Percentiles rank a stretch among this genome's conserved stretches.
Conservation (phyloP, 1,139 yeast species). For the Taphrina confusa region DNA sequence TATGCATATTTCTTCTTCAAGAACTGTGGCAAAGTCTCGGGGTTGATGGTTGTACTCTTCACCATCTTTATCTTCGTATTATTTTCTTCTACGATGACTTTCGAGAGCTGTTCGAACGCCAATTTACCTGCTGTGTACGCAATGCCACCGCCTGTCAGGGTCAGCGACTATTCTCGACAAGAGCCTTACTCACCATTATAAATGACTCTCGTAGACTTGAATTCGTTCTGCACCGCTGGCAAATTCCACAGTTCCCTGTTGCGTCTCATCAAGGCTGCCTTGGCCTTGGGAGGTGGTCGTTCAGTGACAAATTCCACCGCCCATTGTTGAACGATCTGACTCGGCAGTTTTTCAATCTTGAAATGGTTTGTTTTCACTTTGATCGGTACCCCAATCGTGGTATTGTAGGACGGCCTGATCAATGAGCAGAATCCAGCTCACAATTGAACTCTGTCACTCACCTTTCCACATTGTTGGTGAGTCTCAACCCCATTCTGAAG, state of each 20-base stretch:
- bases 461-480: not conserved
- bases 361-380: constrained; percentile 37
- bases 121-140: constrained; percentile 37
- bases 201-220: constrained; percentile 31
- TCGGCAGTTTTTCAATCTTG: constrained; percentile 36
- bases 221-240: constrained; percentile 30
- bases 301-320: constrained; percentile 34
- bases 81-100: constrained; percentile 29
- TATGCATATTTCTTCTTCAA: constrained; percentile 33
- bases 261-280: constrained; percentile 18
- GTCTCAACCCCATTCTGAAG: not conserved
- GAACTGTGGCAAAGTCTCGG: constrained; percentile 36
- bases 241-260: constrained; percentile 32
- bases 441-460: not conserved
- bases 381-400: constrained; percentile 27
- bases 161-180: not conserved
- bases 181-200: constrained; percentile 34
- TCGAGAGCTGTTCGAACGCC: constrained; percentile 33
- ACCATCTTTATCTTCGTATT: constrained; percentile 34
- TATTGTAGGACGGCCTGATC: constrained; percentile 20
- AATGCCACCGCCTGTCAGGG: constrained; percentile 26
- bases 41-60: constrained; percentile 35
- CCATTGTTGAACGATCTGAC: constrained; percentile 37
- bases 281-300: constrained; percentile 25
- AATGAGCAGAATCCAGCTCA: not conserved